Evolutionary conservation across 768 basidiomycete species (phyloP), one percentile per base, ranked within the genome.

Genomic region (Trametes villosa): DNA sequence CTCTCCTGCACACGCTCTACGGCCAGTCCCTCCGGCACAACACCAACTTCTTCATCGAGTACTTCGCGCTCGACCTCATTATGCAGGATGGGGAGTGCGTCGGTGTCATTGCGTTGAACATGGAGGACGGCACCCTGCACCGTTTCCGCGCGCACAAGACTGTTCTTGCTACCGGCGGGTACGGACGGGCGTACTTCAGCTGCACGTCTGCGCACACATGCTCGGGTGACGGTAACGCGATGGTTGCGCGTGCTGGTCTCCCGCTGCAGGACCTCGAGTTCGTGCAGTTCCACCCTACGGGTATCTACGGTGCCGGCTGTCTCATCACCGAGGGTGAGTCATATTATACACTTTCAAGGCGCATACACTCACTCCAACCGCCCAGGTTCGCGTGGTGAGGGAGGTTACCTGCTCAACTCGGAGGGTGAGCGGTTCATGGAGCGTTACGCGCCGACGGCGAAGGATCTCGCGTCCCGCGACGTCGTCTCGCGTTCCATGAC

Each of bases 381-480:
- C 20, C 53, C 66, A 95, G 96, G 96, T 67, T 98, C 97, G 67
- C 94, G 97, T 74, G 97, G 97, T 70, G 97, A 99, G 77, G 97
- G 97, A 79, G 97, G 97, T 65, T 98, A 98, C 79, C 83, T 99
- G 65, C 80, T 99, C 72, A 98, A 99, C 81, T 92, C 94, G 9
- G 91, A 98, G 81, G 97, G 97, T 73, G 97, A 99, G 77, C 91
- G 97, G 60, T 99, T 99, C 83, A 99, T 99, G 97, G 96, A 98
- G 77, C 93, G 96, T 75, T 98, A 98, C 75, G 97, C 97, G 0
- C 97, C 97, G 11, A 98, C 96, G 44, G 97, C 97, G 63, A 98
- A 98, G 83, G 97, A 99, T 82, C 86, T 99, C 67, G 97, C 97
- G 41, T 99, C 97, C 46, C 95, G 97, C 72, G 97, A 99, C 72